phyloP scores from a whole-genome alignment of 2,329 filamentous ascomycete genomes.

The Ophiostoma piceae region DNA sequence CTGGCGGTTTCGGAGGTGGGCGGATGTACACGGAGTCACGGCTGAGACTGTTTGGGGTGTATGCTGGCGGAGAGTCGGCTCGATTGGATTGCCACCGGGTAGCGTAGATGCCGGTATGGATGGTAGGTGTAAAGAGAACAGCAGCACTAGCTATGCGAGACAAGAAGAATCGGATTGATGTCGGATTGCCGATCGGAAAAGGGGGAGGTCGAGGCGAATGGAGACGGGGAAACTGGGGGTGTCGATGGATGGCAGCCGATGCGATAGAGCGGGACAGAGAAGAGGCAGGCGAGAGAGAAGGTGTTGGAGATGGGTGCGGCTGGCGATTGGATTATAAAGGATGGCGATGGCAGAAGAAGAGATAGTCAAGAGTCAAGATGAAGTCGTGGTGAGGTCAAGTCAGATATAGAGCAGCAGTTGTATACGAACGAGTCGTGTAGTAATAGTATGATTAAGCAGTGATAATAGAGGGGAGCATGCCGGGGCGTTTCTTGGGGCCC shows the following conservation, averaged over 20 bases:
- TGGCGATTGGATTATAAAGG: background rate
- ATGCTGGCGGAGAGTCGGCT: background rate
- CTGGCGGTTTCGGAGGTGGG: background rate
- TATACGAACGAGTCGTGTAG: conserved; percentile 9
- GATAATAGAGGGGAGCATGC: background rate
- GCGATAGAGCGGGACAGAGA: background rate
- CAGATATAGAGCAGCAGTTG: background rate
- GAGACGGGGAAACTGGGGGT: conserved; percentile 6
- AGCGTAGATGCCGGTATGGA: background rate
- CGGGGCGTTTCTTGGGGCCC: background rate
- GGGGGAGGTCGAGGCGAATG: conserved; percentile 14
- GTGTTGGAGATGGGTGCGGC: background rate
- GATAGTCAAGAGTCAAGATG: background rate
- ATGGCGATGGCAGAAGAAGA: background rate
- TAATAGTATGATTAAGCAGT: conserved; percentile 9
- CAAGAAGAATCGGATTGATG: background rate
- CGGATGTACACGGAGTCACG: background rate
- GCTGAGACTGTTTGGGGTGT: background rate
- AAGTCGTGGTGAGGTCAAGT: conserved; percentile 9
- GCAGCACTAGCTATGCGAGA: background rate
- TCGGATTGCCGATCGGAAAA: conserved; percentile 3
- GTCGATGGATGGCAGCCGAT: conserved; percentile 4
- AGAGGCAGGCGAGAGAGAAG: background rate
- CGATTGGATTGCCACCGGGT: background rate
- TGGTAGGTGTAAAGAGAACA: background rate